Evolutionary conservation across 345 rosid species (phyloP), one percentile per base, ranked within the genome.

Genomic region (Hibiscus syriacus): DNA sequence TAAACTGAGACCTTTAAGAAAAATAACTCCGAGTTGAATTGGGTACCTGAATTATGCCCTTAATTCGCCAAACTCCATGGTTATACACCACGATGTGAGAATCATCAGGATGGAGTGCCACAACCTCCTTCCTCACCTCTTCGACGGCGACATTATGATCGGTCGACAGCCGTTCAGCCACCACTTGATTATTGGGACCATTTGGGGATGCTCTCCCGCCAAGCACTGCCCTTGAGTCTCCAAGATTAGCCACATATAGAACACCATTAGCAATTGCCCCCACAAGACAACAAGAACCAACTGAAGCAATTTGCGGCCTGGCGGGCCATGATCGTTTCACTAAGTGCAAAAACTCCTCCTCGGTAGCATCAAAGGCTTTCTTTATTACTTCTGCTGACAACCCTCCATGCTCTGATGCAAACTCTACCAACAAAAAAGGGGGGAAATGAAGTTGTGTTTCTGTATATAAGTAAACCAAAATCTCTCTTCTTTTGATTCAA

Each of bases 31-130:
- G n/a, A n/a, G n/a, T n/a, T n/a, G n/a, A 16, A 20, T 60, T 52
- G 4, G 7, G 30, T 75, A 87, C 92, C 92, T 87, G 92, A 79
- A 87, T 84, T 69, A 87, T 84, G 68, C 92, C 92, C 82, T 81
- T 87, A 6, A 87, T 81, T 52, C 89, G 78, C 92, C 92, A 87
- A 70, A 83, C 92, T 5, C 92, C 92, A 5, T 63, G 87, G 48
- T 67, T 78, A 68, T 72, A 71, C 39, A 83, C 80, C 22, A 87
- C 92, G 26, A 83, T 43, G 49, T 81, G 80, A 3, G 87, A 56
- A 80, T 87, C 92, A 69, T 83, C 89, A 2, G 92, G 92, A 74
- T 87, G 92, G 49, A 84, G 92, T 10, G 89, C 86, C 67, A 69
- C 80, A 26, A 87, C 87, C 79, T 87, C 92, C 72, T 83, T 84